Evolutionary conservation across 2,329 filamentous ascomycete genomes (phyloP).

Genomic region (Mariannaea elegans): DNA sequence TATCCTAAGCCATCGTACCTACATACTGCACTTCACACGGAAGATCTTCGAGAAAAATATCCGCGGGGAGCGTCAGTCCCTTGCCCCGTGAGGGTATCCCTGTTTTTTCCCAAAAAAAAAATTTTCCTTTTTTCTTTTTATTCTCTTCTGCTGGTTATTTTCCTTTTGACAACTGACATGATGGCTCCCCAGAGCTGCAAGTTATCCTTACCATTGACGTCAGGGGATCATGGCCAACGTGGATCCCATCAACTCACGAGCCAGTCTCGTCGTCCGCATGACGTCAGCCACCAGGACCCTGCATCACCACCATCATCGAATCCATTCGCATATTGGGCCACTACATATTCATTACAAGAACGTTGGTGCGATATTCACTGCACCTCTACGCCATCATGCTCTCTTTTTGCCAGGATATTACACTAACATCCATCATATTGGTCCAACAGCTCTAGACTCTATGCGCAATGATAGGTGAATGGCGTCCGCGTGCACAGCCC

Average conservation of each 20-base stretch:
- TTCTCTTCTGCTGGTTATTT: not conserved
- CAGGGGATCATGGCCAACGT: slow-evolving; percentile 27
- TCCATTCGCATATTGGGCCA: too few relatives aligned
- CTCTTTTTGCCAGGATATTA: slow-evolving; percentile 23
- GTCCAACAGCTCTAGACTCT: slow-evolving; percentile 5
- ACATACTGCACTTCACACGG: too few relatives aligned
- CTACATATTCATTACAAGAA: too few relatives aligned
- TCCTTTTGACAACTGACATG: slow-evolving; percentile 7
- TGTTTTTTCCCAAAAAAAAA: not conserved
- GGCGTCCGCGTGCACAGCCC: slow-evolving; percentile 20
- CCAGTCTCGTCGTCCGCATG: slow-evolving; percentile 26
- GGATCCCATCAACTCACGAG: slow-evolving; percentile 16
- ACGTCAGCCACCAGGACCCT: slow-evolving; percentile 39
- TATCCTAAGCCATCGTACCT: too few relatives aligned
- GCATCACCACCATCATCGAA: slow-evolving; percentile 19
- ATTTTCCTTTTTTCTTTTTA: not conserved
- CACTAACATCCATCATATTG: slow-evolving; percentile 16
- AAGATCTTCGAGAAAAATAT: too few relatives aligned
- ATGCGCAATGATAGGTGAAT: slow-evolving; percentile 19
- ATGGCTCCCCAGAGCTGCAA: slow-evolving; percentile 1
- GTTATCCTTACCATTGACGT: slow-evolving; percentile 30
- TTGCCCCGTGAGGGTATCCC: too few relatives aligned
- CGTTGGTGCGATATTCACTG: slow-evolving; percentile 23
- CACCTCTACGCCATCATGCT: slow-evolving; percentile 35
- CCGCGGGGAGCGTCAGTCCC: too few relatives aligned